Base-by-base conservation (phyloP, 495 filamentous ascomycete species). In the Penicillium desertorum region DNA sequence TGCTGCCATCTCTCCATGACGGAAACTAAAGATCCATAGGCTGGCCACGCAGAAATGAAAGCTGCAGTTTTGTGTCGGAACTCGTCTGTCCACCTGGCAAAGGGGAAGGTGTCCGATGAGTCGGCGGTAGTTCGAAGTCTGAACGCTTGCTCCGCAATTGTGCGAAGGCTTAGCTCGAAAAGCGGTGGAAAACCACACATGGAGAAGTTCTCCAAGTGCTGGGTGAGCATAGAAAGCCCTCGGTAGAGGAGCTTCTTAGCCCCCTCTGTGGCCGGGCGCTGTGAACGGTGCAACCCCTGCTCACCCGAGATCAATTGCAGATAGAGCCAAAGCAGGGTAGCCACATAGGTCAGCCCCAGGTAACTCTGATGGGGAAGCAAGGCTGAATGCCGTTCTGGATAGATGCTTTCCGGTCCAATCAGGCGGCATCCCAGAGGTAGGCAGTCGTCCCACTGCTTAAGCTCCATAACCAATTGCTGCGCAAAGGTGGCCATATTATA, bases 331-430 rank as follows among this genome's bases (percentile, higher is more conserved):
- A 79, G 62, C 4, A 81, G 62, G 6, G 76, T 79, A 19, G 76
- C 72, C 12, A 73, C 65, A 54, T 80, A 81, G n/a, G 74, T 71
- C 36, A 78, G 46, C 22, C 74, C 73, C 0, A 82, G 59, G 48
- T 81, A 78, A 46, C 64, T 79, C 52, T 82, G 78, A 51, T 82
- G 79, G 6, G 77, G 79, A 39, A 82, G 67, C 45, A 81, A 51
- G 17, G 77, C 65, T 4, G 74, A 73, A 37, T 70, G 68, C 12
- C 73, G 69, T 42, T 79, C 75, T n/a, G 70, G 71, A 53, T 75
- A 72, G 29, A 75, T 74, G 36, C 72, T 73, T 34, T 79, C 75
- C 2, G 73, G 63, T 11, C 71, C 72, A 30, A 76, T 75, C 5
- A 79, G 56, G 19, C 75, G 75, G 54, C 76, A 77, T 39, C 70